Base-by-base conservation (phyloP, 805 yeast genomes). In the Saturnispora kantuleensis region DNA sequence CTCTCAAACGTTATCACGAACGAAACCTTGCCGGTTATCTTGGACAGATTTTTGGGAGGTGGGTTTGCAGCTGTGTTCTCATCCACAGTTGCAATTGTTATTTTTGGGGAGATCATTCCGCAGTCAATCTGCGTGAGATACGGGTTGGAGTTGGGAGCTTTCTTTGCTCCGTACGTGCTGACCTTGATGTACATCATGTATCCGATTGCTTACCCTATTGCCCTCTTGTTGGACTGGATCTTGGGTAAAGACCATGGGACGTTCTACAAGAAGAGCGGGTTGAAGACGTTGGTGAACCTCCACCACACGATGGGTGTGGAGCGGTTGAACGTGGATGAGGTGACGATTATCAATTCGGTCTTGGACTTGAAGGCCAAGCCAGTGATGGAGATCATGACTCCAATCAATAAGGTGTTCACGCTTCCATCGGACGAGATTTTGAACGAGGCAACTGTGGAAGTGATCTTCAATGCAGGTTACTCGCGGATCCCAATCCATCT, bases 201-300 rank as follows among this genome's bases (percentile, higher is more conserved):
- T 61, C 97, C 97, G 0, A 70, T 90, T 37, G 95, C 97, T 1
- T 86, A 86, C 56, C 98, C 98, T 2, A 80, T 82, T 48, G 90
- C 97, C 1, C 56, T 77, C 48, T 68, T 90, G 32, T 71, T 90
- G 52, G 98, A 90, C 64, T 71, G 74, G 56, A 73, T 82, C 32
- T 70, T 90, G 31, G 98, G 98, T 44, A 95, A 90, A 66, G 96
- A 87, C 64, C 97, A 90, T 63, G 97, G 98, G 31, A 88, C 96
- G 2, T 77, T 90, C 35, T 90, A 90, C 67, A 87, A 86, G 60
- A 87, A 86, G 62, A 81, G 87, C 6, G 97, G 97, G 1, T 76
- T 90, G 56, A 90, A 93, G 65, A 86, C 97, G 2, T 73, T 90
- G 54, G 98, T 90, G 43, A 86, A 96, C 3, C 69, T 90, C 54